A percentile compares a stretch with the other conserved stretches of the same genome.
Conservation (phyloP, 495 filamentous ascomycete species). For the Daldinia concentrica region DNA sequence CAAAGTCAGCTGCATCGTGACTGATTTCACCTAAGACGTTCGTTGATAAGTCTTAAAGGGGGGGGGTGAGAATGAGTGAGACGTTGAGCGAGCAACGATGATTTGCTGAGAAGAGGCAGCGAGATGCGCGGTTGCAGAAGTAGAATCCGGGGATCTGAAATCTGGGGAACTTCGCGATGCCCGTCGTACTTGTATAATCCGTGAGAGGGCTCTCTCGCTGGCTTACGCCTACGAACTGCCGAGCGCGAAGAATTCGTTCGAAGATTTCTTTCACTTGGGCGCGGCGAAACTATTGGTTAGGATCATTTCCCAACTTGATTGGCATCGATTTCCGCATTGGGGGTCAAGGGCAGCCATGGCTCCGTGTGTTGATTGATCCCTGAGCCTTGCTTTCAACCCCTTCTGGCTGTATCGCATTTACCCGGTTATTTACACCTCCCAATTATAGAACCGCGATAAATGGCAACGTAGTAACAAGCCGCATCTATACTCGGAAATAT, state of each 20-base stretch:
- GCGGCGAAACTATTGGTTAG: slow-evolving; percentile 52
- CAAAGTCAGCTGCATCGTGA: slow-evolving; percentile 62
- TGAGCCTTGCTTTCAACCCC: slow-evolving; percentile 32
- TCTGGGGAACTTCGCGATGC: slow-evolving; percentile 35
- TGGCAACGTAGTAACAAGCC: slow-evolving; percentile 39
- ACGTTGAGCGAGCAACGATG: slow-evolving; percentile 17
- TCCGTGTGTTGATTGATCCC: slow-evolving; percentile 49
- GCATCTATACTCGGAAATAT: slow-evolving; percentile 35
- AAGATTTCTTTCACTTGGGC: slow-evolving; percentile 51
- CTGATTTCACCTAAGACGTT: slow-evolving; percentile 31
- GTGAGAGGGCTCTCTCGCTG: slow-evolving; percentile 30
- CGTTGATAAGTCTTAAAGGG: slow-evolving; percentile 14
- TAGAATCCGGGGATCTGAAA: slow-evolving; percentile 42
- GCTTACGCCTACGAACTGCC: slow-evolving; percentile 52
- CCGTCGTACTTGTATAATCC: slow-evolving; percentile 43
- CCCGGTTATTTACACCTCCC: slow-evolving; percentile 47
- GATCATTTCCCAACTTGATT: slow-evolving; percentile 47
- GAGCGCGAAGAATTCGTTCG: slow-evolving; percentile 52
- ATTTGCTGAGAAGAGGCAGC: slow-evolving; percentile 7
- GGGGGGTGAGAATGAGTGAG: slow-evolving; percentile 5
- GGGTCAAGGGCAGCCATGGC: slow-evolving; percentile 50
- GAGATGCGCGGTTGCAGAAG: slow-evolving; percentile 28
- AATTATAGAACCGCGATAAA: slow-evolving; percentile 45
- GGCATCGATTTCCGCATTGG: slow-evolving; percentile 50
- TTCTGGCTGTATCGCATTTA: slow-evolving; percentile 50